Percentiles rank a stretch among this genome's conserved stretches.
These are phyloP conservation scores for Debaryomyces hansenii DNA, from an alignment of 805 yeast genomes.

Conservation along the genomic window DNA sequence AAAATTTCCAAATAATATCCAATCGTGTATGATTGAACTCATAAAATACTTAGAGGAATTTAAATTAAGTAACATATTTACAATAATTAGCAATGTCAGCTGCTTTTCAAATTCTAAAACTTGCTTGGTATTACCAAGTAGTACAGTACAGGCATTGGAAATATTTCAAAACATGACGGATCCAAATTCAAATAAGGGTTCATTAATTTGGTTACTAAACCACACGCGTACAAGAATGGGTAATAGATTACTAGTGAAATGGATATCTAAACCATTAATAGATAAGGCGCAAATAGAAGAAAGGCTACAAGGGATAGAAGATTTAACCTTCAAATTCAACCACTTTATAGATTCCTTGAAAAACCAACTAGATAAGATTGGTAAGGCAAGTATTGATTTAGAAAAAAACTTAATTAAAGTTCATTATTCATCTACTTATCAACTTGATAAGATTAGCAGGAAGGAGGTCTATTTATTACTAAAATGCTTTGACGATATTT, in stretches of 20 bases:
- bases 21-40: constrained; percentile 46
- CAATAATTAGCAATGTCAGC: constrained; percentile 48
- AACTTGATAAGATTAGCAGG: constrained; percentile 26
- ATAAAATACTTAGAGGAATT: constrained; percentile 62
- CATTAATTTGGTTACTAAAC: constrained; percentile 77
- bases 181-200: constrained; percentile 53
- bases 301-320: constrained; percentile 59
- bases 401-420: constrained; percentile 36
- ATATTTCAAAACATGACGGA: constrained; percentile 68
- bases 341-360: constrained; percentile 36
- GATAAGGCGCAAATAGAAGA: constrained; percentile 52
- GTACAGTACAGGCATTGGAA: constrained; percentile 71
- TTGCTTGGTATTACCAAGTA: constrained; percentile 61
- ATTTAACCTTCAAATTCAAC: constrained; percentile 25
- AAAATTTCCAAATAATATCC: constrained; percentile 20
- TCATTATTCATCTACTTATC: constrained; percentile 36
- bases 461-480: constrained; percentile 33
- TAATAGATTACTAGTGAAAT: constrained; percentile 57
- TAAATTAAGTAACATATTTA: constrained; percentile 56
- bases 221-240: constrained; percentile 83
- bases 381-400: constrained; percentile 27
- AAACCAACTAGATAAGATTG: constrained; percentile 22
- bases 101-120: constrained; percentile 49
- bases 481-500: constrained; percentile 25
- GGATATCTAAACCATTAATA: constrained; percentile 76